These are phyloP conservation scores for Aspergillus awamori DNA, from an alignment of 2,329 filamentous ascomycete species.

Conservation along the genomic window DNA sequence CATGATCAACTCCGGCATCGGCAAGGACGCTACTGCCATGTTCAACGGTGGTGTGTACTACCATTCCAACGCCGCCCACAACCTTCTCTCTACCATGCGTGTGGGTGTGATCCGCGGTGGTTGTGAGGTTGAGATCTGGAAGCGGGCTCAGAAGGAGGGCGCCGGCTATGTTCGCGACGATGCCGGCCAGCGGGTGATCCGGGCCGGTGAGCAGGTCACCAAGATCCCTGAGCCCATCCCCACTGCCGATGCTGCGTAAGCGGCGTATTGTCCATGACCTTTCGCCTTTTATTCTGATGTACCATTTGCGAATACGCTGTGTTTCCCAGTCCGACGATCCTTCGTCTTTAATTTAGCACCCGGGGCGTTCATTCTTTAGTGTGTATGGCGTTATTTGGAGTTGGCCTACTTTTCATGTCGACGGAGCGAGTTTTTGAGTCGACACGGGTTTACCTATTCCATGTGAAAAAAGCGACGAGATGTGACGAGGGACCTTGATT, in stretches of 20 bases:
- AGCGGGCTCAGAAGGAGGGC: slow-evolving; percentile 79
- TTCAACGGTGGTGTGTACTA: slow-evolving; percentile 92
- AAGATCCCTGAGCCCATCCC: slow-evolving; percentile 77
- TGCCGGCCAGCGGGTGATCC: slow-evolving; percentile 77
- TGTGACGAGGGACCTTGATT: slow-evolving; percentile 5
- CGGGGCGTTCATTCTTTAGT: slow-evolving; percentile 24
- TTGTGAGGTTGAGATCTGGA: slow-evolving; percentile 91
- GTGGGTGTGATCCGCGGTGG: slow-evolving; percentile 84
- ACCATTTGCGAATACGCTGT: slow-evolving; percentile 14
- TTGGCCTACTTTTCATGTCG: slow-evolving; percentile 6
- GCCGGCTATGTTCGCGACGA: slow-evolving; percentile 78
- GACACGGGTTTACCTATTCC: slow-evolving; percentile 3
- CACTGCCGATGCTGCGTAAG: slow-evolving; percentile 75
- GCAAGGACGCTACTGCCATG: slow-evolving; percentile 86
- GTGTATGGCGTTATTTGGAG: slow-evolving; percentile 18
- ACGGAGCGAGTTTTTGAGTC: slow-evolving; percentile 8
- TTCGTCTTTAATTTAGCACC: slow-evolving; percentile 26
- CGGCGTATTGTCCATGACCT: slow-evolving; percentile 4
- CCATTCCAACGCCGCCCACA: slow-evolving; percentile 88
- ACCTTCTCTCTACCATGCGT: slow-evolving; percentile 83
- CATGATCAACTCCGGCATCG: slow-evolving; percentile 78
- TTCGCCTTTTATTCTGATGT: slow-evolving; percentile 12
- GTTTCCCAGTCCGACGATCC: slow-evolving; percentile 12
- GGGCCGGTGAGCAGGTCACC: slow-evolving; percentile 83
- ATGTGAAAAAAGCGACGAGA: slow-evolving; percentile 3